Percentiles rank a stretch among this genome's conserved stretches.
Conservation (phyloP, 352 stramenopile species). For the Globisporangium spiculum region DNA sequence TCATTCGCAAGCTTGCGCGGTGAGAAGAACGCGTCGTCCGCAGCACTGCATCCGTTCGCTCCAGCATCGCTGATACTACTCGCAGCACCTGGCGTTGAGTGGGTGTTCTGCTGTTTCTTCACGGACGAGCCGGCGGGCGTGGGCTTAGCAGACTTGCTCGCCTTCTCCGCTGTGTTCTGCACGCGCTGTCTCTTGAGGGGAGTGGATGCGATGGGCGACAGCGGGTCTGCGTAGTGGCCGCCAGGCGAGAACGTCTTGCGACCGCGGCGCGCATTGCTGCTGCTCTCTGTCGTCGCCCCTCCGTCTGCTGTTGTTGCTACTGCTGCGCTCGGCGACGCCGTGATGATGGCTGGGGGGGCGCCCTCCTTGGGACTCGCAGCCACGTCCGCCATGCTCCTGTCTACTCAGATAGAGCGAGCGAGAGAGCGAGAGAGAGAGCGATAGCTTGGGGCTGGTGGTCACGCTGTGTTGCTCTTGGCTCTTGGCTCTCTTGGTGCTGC, state of each 20-base stretch:
- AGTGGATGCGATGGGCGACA: conserved; percentile 82
- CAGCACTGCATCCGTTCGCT: conserved; percentile 20
- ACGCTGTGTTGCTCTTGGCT: conserved; percentile 1
- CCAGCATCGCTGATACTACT: not conserved
- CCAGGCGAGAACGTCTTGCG: conserved; percentile 17
- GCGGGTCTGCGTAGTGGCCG: conserved; percentile 75
- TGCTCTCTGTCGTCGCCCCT: conserved; percentile 14
- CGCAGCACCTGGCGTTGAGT: not conserved
- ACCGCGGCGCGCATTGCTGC: conserved; percentile 4
- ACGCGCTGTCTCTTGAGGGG: conserved; percentile 74
- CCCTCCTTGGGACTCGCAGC: conserved; percentile 6
- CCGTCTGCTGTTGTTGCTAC: conserved; percentile 13
- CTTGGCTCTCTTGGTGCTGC: not conserved
- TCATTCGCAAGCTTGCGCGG: conserved; percentile 61
- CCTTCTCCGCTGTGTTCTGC: conserved; percentile 35
- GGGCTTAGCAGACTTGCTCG: conserved; percentile 44
- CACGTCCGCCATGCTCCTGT: conserved; percentile 16
- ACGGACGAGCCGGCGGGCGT: conserved; percentile 21
- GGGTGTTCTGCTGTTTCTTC: conserved; percentile 16
- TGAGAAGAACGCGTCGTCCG: conserved; percentile 39
- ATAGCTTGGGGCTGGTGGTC: not conserved
- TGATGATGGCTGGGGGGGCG: conserved; percentile 14
- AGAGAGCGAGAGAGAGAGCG: not conserved
- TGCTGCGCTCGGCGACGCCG: conserved; percentile 20
- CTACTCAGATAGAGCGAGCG: not conserved